A percentile compares a stretch with the other conserved stretches of the same genome.
Evolutionary conservation across 2,329 filamentous ascomycete genomes (phyloP).

Genomic region (Trichoderma harzianum): DNA sequence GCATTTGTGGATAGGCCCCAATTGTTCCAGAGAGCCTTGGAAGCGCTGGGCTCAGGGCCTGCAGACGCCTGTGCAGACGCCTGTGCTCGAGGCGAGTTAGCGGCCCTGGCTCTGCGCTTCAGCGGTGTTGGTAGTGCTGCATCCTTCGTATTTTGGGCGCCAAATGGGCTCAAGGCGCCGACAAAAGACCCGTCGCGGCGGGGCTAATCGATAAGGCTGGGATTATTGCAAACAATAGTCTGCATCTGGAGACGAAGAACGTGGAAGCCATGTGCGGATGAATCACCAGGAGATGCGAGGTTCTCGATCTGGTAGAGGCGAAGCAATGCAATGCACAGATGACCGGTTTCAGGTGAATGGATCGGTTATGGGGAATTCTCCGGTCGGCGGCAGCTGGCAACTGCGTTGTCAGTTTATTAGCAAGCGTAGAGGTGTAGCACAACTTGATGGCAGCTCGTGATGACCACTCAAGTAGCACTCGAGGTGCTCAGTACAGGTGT

Average conservation of each 20-base stretch:
- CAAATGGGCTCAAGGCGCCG: not conserved
- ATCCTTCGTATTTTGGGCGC: not conserved
- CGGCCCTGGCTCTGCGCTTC: conserved; percentile 4
- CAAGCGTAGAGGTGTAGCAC: not conserved
- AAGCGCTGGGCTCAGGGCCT: conserved; percentile 3
- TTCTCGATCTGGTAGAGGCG: not conserved
- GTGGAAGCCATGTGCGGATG: conserved; percentile 12
- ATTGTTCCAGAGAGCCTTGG: not conserved
- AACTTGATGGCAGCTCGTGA: not conserved
- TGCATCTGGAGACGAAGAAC: not conserved
- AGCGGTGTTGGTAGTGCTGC: not conserved
- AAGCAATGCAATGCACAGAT: not conserved
- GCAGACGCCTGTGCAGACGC: not conserved
- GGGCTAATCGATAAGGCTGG: conserved; percentile 15
- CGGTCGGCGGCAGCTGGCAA: not conserved
- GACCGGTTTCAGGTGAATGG: not conserved
- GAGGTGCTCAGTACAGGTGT: not conserved
- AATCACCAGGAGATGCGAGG: not conserved
- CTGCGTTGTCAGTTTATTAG: not conserved
- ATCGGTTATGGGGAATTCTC: not conserved
- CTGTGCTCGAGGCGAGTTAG: conserved; percentile 2
- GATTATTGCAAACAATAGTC: not conserved
- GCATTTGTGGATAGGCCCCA: not conserved
- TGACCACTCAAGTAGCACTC: not conserved
- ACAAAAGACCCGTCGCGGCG: not conserved